phyloP scores from a whole-genome alignment of 2,329 filamentous ascomycete species.

The Fusarium sp. region DNA sequence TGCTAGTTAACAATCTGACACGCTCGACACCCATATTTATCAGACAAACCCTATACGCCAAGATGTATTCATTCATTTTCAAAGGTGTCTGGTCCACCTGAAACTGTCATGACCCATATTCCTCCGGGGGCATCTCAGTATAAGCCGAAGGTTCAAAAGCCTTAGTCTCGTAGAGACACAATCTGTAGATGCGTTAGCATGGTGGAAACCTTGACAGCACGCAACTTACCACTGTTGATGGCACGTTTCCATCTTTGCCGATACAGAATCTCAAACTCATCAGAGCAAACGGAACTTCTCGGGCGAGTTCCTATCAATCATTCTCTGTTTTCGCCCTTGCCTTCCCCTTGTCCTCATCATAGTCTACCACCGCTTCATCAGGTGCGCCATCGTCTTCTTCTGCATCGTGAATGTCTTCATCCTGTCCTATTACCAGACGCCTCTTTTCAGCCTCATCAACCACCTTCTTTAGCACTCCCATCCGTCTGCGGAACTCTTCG shows the following conservation, averaged over 20 bases:
- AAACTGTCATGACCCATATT: conserved; percentile 13
- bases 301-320: conserved; percentile 1
- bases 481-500: conserved; percentile 66
- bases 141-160: background rate
- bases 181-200: background rate
- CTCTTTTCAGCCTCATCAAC: conserved; percentile 61
- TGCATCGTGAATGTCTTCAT: background rate
- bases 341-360: conserved; percentile 27
- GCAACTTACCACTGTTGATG: background rate
- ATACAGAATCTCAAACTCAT: background rate
- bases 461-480: conserved; percentile 63
- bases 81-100: conserved; percentile 39
- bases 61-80: conserved; percentile 7
- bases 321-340: conserved; percentile 13
- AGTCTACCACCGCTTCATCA: conserved; percentile 31
- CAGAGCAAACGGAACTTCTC: background rate
- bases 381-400: conserved; percentile 19
- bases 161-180: background rate
- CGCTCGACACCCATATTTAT: background rate
- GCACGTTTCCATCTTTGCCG: background rate
- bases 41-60: conserved; percentile 32
- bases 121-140: background rate
- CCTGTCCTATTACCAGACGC: conserved; percentile 44
- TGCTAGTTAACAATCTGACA: background rate
- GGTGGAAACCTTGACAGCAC: background rate